A percentile compares a stretch with the other conserved stretches of the same genome.
Conservation (phyloP, 805 yeast genomes). For the Candida dendrica region DNA sequence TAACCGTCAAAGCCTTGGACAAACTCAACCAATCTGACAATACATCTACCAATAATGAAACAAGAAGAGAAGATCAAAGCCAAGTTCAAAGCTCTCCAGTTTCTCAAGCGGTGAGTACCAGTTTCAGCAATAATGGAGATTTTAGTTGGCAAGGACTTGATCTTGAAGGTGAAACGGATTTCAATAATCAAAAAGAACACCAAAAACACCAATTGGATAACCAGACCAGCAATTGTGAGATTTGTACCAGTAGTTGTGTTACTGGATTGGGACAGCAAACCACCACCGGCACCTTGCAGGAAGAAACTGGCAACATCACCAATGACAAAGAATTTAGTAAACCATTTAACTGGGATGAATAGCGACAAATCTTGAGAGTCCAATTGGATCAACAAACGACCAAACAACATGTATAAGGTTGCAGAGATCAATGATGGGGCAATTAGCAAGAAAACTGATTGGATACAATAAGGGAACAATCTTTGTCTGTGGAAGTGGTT, state of each 20-base stretch:
- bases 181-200: conserved; percentile 20
- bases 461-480: conserved; percentile 18
- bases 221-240: conserved; percentile 23
- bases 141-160: conserved; percentile 1
- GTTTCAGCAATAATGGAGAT: conserved; percentile 1
- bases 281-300: conserved; percentile 27
- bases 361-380: conserved; percentile 12
- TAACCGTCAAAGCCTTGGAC: conserved; percentile 23
- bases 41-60: conserved; percentile 24
- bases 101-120: not conserved
- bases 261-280: conserved; percentile 14
- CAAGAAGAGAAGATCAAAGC: conserved; percentile 8
- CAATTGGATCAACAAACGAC: conserved; percentile 15
- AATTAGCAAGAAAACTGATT: conserved; percentile 20
- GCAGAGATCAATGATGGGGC: conserved; percentile 27
- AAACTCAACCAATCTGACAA: conserved; percentile 25
- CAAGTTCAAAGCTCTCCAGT: conserved; percentile 12
- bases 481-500: conserved; percentile 7
- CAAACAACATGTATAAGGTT: conserved; percentile 25
- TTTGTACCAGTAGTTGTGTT: conserved; percentile 12
- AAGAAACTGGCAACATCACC: conserved; percentile 25
- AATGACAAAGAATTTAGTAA: conserved; percentile 22
- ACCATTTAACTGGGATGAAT: conserved; percentile 16
- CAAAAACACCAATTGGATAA: conserved; percentile 24
- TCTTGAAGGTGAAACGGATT: conserved; percentile 8